These are phyloP conservation scores for Sisymbrium irio DNA, from an alignment of 345 rosid species.

Conservation along the genomic window DNA sequence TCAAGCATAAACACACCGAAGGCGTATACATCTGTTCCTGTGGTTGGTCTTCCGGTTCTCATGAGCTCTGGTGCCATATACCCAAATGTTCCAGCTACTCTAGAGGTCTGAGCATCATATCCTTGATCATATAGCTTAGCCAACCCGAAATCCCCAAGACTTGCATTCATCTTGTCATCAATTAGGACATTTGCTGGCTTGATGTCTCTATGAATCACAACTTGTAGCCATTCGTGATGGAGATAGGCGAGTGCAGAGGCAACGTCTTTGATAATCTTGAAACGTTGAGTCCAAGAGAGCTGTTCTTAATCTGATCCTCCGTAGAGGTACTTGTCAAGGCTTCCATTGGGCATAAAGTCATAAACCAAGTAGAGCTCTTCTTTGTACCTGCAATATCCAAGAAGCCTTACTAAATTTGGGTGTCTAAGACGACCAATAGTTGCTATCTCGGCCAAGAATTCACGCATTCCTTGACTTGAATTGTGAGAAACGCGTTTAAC, in stretches of 20 bases:
- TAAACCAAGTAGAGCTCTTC: constrained; percentile 48
- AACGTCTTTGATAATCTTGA: constrained; percentile 46
- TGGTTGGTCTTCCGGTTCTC: constrained; percentile 49
- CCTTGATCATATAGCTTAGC: constrained; percentile 54
- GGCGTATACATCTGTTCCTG: constrained; percentile 50
- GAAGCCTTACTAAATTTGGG: constrained; percentile 45
- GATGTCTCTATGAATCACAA: constrained; percentile 53
- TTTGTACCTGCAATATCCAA: constrained; percentile 49
- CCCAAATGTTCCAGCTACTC: constrained; percentile 48
- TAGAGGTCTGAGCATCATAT: constrained; percentile 39
- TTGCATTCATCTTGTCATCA: constrained; percentile 38
- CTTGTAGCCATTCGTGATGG: constrained; percentile 54
- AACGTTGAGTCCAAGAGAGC: constrained; percentile 49
- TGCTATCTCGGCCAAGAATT: constrained; percentile 39
- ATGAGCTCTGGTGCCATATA: constrained; percentile 58
- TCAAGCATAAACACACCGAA: constrained; percentile 51
- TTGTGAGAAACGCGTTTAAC: constrained; percentile 32
- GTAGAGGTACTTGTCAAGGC: constrained; percentile 45
- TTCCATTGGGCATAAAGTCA: constrained; percentile 54
- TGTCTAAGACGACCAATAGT: constrained; percentile 40
- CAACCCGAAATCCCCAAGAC: constrained; percentile 52
- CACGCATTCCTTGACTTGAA: constrained; percentile 38
- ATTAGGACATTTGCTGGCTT: constrained; percentile 55
- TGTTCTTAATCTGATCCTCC: constrained; percentile 25
- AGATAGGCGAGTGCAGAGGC: constrained; percentile 47